A percentile compares a stretch with the other conserved stretches of the same genome.
Conservation (phyloP, 257 asterid genomes). For the Plantago elongata region DNA sequence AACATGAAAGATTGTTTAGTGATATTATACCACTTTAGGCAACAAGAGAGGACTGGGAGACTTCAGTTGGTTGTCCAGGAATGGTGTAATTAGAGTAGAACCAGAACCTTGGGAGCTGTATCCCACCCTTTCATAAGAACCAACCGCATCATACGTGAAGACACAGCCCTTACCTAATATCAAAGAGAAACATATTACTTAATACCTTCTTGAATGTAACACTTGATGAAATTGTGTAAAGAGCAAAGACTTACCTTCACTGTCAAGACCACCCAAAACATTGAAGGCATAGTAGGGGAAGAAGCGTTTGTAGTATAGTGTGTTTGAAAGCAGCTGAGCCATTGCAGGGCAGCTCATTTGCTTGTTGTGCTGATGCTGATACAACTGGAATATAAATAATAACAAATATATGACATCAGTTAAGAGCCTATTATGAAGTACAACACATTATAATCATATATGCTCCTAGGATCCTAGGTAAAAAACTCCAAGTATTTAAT, state of each 20-base stretch:
- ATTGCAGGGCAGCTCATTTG: slow-evolving; percentile 98
- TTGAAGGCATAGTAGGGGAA: slow-evolving; percentile 87
- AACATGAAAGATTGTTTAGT: slow-evolving; percentile 4
- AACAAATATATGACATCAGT: slow-evolving; percentile 1
- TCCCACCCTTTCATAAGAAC: slow-evolving; percentile 94
- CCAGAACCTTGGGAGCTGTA: slow-evolving; percentile 99
- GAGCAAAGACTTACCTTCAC: slow-evolving; percentile 53
- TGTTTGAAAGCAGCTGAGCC: slow-evolving; percentile 90
- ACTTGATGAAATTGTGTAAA: slow-evolving; percentile 7
- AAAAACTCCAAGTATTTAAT: too few relatives aligned
- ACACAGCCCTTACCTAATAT: slow-evolving; percentile 87
- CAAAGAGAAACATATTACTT: slow-evolving; percentile 3
- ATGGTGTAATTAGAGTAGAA: slow-evolving; percentile 83
- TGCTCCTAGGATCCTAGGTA: too few relatives aligned
- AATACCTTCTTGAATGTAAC: not conserved
- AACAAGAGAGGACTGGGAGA: slow-evolving; percentile 57
- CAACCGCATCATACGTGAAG: slow-evolving; percentile 93
- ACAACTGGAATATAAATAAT: slow-evolving; percentile 35
- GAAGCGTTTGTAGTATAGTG: slow-evolving; percentile 86
- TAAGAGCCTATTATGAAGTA: slow-evolving; percentile 1
- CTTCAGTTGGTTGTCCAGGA: slow-evolving; percentile 77
- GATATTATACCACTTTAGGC: slow-evolving; percentile 41
- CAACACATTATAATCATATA: not conserved
- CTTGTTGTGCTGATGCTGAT: slow-evolving; percentile 94
- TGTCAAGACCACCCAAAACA: slow-evolving; percentile 93